These are phyloP conservation scores for Apiospora arundinis DNA, from an alignment of 2,329 filamentous ascomycete genomes.

Conservation along the genomic window DNA sequence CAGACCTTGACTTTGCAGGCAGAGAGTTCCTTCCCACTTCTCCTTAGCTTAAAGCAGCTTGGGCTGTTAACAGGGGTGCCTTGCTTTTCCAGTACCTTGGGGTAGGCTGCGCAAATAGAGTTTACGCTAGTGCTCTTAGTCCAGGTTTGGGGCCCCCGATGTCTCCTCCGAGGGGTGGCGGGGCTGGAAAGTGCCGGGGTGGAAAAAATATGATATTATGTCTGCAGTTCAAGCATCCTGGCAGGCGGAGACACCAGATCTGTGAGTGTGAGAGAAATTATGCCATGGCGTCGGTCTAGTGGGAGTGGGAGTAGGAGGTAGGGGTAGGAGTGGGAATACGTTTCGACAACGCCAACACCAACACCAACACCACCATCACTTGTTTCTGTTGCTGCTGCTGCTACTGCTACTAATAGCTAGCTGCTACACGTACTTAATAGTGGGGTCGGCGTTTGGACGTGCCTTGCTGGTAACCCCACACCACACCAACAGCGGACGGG, in stretches of 20 bases:
- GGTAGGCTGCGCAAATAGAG: slow-evolving; percentile 24
- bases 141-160: slow-evolving; percentile 22
- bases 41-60: slow-evolving; percentile 17
- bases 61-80: background rate
- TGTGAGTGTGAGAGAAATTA: slow-evolving; percentile 14
- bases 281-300: background rate
- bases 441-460: slow-evolving; percentile 13
- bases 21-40: slow-evolving; percentile 12
- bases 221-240: background rate
- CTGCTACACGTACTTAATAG: slow-evolving; percentile 16
- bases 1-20: slow-evolving; percentile 6
- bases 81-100: slow-evolving; percentile 17
- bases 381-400: background rate
- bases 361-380: background rate
- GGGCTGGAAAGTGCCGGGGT: slow-evolving; percentile 25
- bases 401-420: background rate
- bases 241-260: background rate
- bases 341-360: background rate
- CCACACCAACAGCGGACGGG: background rate
- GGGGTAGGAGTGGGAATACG: background rate
- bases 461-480: slow-evolving; percentile 5
- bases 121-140: slow-evolving; percentile 25
- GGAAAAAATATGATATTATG: slow-evolving; percentile 1
- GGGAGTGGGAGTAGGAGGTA: too few species aligned
- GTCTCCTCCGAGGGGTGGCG: slow-evolving; percentile 22